Percentiles rank a stretch among this genome's conserved stretches.
phyloP scores from a whole-genome alignment of 345 rosid genomes.

The Eucalyptus viminalis region DNA sequence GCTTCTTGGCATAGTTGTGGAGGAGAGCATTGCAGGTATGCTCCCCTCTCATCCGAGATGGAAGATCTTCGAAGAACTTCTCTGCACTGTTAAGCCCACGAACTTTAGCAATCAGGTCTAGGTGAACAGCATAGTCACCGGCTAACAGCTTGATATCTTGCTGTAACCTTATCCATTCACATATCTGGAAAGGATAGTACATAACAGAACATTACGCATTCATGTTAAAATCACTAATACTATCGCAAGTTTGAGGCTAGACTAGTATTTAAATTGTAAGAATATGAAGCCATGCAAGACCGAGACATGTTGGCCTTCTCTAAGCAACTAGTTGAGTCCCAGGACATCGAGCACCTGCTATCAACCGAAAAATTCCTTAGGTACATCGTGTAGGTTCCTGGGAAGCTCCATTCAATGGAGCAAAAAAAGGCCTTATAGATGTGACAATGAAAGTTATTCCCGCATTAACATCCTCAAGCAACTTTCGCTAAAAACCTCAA shows the following conservation, averaged over 20 bases:
- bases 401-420: too few relatives aligned
- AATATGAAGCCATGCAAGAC: not conserved
- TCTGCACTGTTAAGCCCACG: slow-evolving; percentile 79
- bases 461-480: too few relatives aligned
- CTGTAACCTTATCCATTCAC: slow-evolving; percentile 88
- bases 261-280: not conserved
- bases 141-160: slow-evolving; percentile 58
- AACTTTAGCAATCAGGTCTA: slow-evolving; percentile 74
- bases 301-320: not conserved
- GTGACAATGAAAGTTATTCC: too few relatives aligned
- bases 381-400: too few relatives aligned
- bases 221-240: not conserved
- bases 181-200: slow-evolving; percentile 29
- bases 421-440: too few relatives aligned
- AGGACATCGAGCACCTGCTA: too few relatives aligned
- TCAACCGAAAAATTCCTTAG: too few relatives aligned
- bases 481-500: too few relatives aligned
- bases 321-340: too few relatives aligned
- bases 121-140: slow-evolving; percentile 87
- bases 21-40: slow-evolving; percentile 74
- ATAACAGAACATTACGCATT: not conserved
- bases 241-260: not conserved
- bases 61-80: slow-evolving; percentile 85
- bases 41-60: slow-evolving; percentile 51
- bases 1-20: slow-evolving; percentile 57